These are phyloP conservation scores for Aspergillus mulundensis DNA, from an alignment of 495 filamentous ascomycete species.

Conservation along the genomic window DNA sequence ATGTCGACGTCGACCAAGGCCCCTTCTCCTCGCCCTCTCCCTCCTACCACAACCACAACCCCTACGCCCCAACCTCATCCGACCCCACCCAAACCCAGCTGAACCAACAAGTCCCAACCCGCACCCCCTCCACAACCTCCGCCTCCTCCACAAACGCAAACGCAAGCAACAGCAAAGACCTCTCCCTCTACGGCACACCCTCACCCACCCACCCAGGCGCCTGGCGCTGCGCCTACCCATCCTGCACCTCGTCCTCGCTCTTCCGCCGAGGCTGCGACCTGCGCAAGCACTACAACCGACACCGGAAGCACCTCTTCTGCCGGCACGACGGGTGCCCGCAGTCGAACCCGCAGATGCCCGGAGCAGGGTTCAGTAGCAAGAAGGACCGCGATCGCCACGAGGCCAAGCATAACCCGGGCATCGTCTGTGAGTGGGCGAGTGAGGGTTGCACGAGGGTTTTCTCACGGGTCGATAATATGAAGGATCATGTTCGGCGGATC, in stretches of 20 bases:
- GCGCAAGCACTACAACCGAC: conserved; percentile 61
- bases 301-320: conserved; percentile 61
- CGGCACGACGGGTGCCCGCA: conserved; percentile 58
- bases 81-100: neutral
- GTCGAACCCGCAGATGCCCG: conserved; percentile 50
- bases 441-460: conserved; percentile 56
- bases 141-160: neutral
- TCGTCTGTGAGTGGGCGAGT: conserved; percentile 50
- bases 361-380: conserved; percentile 60
- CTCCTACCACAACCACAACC: neutral
- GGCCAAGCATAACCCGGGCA: conserved; percentile 58
- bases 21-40: neutral
- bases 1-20: conserved; percentile 6
- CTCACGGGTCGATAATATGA: conserved; percentile 64
- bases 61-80: neutral
- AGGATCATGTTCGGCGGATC: conserved; percentile 51
- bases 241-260: conserved; percentile 50
- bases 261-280: conserved; percentile 62
- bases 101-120: neutral
- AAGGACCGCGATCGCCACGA: conserved; percentile 61
- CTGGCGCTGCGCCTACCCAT: conserved; percentile 56
- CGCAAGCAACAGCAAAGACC: conserved; percentile 4
- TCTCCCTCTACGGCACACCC: conserved; percentile 28
- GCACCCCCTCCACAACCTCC: conserved; percentile 3
- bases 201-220: conserved; percentile 26